Percentiles rank a stretch among this genome's conserved stretches.
Evolutionary conservation across 495 filamentous ascomycete species (phyloP).

Genomic region (Hypoxylon crocopeplum): DNA sequence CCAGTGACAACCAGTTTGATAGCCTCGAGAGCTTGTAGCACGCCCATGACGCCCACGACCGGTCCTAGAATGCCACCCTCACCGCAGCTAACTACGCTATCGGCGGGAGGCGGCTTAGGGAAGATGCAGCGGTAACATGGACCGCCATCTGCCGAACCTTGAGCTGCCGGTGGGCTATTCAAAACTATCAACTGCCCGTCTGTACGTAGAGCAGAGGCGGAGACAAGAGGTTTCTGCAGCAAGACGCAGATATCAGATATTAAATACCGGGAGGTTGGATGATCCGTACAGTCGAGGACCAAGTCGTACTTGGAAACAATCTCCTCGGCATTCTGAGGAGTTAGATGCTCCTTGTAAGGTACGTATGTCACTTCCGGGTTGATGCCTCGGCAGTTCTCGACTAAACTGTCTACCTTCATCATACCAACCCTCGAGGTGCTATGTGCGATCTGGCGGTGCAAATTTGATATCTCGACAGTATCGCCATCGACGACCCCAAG

Average conservation of each 20-base stretch:
- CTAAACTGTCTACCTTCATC: constrained; percentile 81
- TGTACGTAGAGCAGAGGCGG: constrained; percentile 82
- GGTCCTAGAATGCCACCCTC: constrained; percentile 92
- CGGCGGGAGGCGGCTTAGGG: constrained; percentile 81
- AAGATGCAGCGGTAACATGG: constrained; percentile 97
- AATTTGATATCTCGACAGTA: constrained; percentile 84
- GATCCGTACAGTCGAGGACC: constrained; percentile 93
- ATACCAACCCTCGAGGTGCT: constrained; percentile 71
- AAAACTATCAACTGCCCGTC: constrained; percentile 92
- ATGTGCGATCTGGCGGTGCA: constrained; percentile 92
- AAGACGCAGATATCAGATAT: constrained; percentile 90
- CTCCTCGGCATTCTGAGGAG: constrained; percentile 65
- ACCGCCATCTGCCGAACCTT: constrained; percentile 53
- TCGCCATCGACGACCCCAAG: constrained; percentile 89
- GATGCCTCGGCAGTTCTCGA: constrained; percentile 66
- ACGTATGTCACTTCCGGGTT: constrained; percentile 73
- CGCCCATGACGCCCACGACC: constrained; percentile 93
- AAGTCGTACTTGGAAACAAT: constrained; percentile 77
- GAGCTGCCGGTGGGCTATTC: constrained; percentile 64
- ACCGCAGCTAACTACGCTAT: constrained; percentile 79
- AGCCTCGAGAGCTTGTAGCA: constrained; percentile 87
- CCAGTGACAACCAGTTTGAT: constrained; percentile 75
- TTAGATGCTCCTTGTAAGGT: constrained; percentile 66
- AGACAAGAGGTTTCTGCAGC: constrained; percentile 79
- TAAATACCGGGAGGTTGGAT: constrained; percentile 87